Evolutionary conservation across 176 grass and related monocot genomes (phyloP), one percentile per base, ranked within the genome.

Genomic region (Triticum monococcum): DNA sequence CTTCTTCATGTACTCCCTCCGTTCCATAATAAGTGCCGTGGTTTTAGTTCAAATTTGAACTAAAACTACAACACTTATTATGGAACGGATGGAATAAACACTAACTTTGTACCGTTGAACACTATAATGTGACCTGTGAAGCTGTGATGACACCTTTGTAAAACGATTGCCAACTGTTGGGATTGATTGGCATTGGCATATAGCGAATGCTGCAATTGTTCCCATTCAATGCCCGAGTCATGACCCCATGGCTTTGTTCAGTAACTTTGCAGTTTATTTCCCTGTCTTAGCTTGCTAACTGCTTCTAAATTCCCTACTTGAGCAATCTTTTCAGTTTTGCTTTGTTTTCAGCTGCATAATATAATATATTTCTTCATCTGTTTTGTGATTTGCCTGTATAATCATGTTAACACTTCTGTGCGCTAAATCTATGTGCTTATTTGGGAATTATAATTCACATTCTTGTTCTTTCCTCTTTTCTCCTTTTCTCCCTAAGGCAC

Each of bases 321-420:
- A 9, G 45, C 17, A 68, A 46, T 16, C 46, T 18, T 57, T 25
- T 68, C 36, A 26, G 25, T 32, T 5, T 60, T 60, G 5, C 40
- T 76, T 82, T 54, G 26, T 33, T 81, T 11, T 79, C 16, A 86
- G 16, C 40, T 62, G 3, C 68, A 3, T 62, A 12, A 45, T 41
- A 31, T 59, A 59, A 82, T 75, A 61, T 80, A 45, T 80, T 79
- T 79, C 12, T 5, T 69, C 17, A 3, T 28, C 5, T 79, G 16
- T 84, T 79, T 3, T 67, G 30, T 81, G 48, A 81, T 69, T 50
- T 82, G 9, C 23, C 45, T 83, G 35, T 88, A 33, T 76, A 76
- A 62, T 83, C 36, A 20, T 62, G 50, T 17, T 33, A 31, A 52
- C 36, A 6, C 68, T 50, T 50, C 28, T 33, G 48, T 16, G 48